Base-by-base conservation (phyloP, 495 filamentous ascomycete species). In the Symbiotaphrina buchneri region DNA sequence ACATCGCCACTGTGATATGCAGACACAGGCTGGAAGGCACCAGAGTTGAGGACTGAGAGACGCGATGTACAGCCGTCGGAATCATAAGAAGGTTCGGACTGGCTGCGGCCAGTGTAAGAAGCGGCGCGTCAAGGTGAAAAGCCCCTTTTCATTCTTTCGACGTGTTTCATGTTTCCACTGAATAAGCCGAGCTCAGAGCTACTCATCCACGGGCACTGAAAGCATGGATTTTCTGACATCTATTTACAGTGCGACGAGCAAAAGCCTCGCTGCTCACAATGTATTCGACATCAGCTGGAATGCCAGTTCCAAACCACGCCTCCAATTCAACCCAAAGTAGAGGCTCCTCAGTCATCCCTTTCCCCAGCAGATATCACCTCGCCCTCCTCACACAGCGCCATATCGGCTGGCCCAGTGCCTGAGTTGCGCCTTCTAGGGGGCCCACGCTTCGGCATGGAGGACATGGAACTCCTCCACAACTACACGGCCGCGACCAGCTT, bases 11-110 rank as follows among this genome's bases (percentile, higher is more conserved):
- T n/a, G n/a, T n/a, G n/a, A n/a, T n/a, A n/a, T n/a, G n/a, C n/a
- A n/a, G n/a, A n/a, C n/a, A n/a, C n/a, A n/a, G n/a, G n/a, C n/a
- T n/a, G n/a, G n/a, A n/a, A n/a, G n/a, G n/a, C n/a, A n/a, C n/a
- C n/a, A n/a, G n/a, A n/a, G n/a, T n/a, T n/a, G n/a, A n/a, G n/a
- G n/a, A n/a, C n/a, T n/a, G n/a, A n/a, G n/a, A n/a, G n/a, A n/a
- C n/a, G n/a, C n/a, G n/a, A n/a, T n/a, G n/a, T n/a, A n/a, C n/a
- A n/a, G n/a, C n/a, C n/a, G n/a, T n/a, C n/a, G n/a, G n/a, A n/a
- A n/a, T n/a, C 47, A 25, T 25, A 7, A 13, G 8, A 16, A 30
- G 27, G 16, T 15, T 10, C 27, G 27, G 16, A 30, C 27, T 15
- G 27, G 15, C 14, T 10, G 27, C 14, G 27, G 7, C 8, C 27